Evolutionary conservation across 208 protist species (phyloP).

Genomic region (Leishmania tropica): DNA sequence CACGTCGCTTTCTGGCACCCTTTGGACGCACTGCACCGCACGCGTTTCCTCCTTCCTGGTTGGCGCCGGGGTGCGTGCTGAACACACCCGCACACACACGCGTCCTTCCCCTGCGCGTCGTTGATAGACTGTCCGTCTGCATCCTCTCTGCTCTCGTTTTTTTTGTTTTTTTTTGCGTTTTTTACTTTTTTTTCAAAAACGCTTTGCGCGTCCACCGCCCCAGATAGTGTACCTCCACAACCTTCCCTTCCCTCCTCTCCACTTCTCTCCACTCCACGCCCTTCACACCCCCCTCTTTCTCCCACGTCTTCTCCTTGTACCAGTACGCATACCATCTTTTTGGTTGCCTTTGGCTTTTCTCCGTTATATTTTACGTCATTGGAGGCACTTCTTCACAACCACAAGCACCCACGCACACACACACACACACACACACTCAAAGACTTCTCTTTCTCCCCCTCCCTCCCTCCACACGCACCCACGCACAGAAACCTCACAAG

Average conservation of each 20-base stretch:
- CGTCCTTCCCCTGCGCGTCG: too few species aligned
- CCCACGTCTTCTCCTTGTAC: neutral
- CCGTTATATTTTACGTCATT: neutral
- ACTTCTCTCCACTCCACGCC: too few species aligned
- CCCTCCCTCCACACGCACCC: neutral
- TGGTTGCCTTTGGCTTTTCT: neutral
- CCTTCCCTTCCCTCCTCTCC: too few species aligned
- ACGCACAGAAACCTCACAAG: neutral
- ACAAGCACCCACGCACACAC: neutral
- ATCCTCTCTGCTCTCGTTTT: too few species aligned
- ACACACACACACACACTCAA: neutral
- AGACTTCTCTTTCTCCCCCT: neutral
- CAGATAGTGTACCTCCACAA: too few species aligned
- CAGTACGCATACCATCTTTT: neutral
- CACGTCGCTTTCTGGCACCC: neutral
- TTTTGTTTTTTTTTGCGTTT: too few species aligned
- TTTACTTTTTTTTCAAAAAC: too few species aligned
- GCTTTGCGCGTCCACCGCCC: too few species aligned
- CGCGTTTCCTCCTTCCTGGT: neutral
- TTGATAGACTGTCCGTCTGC: too few species aligned
- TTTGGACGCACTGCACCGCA: neutral
- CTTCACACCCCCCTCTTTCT: neutral
- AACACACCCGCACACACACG: too few species aligned
- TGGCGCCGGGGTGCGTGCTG: neutral
- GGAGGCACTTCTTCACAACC: neutral